phyloP scores from a whole-genome alignment of 169 alveolate species.

The Besnoitia besnoiti region DNA sequence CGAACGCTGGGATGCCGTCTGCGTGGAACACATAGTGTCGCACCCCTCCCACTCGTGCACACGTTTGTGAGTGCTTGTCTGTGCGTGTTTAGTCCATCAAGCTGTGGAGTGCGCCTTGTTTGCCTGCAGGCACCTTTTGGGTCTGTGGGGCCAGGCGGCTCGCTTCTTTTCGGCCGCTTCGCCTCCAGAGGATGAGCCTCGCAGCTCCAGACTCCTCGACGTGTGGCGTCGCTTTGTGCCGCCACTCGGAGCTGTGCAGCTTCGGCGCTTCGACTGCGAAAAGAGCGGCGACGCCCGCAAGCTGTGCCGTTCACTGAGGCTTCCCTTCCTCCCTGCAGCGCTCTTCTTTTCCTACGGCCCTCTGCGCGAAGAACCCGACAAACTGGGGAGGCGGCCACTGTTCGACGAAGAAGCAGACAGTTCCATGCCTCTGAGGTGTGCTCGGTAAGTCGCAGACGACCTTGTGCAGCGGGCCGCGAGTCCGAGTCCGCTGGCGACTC shows the following conservation, averaged over 20 bases:
- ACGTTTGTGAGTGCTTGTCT: too few species aligned
- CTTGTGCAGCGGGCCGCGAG: background rate
- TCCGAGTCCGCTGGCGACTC: background rate
- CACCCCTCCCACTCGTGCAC: too few species aligned
- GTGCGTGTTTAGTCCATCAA: background rate
- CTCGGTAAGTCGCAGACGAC: background rate
- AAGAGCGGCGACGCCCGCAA: background rate
- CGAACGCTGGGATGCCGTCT: too few species aligned
- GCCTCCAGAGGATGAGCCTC: background rate
- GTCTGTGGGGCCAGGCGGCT: background rate
- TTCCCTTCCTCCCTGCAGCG: background rate
- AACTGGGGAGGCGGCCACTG: background rate
- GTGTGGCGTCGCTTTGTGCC: background rate
- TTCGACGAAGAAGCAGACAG: background rate
- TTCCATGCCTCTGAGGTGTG: background rate
- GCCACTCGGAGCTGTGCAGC: background rate
- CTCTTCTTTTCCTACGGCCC: constrained; percentile 1
- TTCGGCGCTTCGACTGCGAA: background rate
- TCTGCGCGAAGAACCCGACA: background rate
- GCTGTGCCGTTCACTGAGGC: background rate
- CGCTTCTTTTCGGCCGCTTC: background rate
- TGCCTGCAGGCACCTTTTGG: constrained; percentile 8
- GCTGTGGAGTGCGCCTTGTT: background rate
- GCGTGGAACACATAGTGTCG: too few species aligned
- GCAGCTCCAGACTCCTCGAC: background rate